Percentiles rank a stretch among this genome's conserved stretches.
These are phyloP conservation scores for Mediolabrus comicus DNA, from an alignment of 108 stramenopile genomes.

Conservation along the genomic window DNA sequence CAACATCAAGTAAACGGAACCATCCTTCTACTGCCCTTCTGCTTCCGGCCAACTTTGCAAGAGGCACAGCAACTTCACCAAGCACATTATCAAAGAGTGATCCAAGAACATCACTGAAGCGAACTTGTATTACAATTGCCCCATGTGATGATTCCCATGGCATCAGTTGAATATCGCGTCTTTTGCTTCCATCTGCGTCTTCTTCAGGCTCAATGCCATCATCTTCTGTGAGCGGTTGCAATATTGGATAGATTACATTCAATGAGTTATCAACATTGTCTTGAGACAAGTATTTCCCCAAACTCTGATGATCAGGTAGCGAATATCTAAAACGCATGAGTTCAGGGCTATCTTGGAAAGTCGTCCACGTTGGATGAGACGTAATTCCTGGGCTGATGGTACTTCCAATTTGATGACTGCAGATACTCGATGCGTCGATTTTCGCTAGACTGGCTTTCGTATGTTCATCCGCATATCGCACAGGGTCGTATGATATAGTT, in stretches of 20 bases:
- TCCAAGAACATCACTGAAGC: slow-evolving; percentile 64
- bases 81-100: slow-evolving; percentile 64
- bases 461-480: slow-evolving; percentile 47
- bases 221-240: slow-evolving; percentile 50
- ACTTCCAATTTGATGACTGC: slow-evolving; percentile 57
- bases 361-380: slow-evolving; percentile 64
- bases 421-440: slow-evolving; percentile 52
- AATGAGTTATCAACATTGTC: not conserved
- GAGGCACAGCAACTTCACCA: slow-evolving; percentile 76
- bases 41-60: slow-evolving; percentile 54
- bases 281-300: slow-evolving; percentile 15
- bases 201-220: slow-evolving; percentile 8
- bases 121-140: slow-evolving; percentile 71
- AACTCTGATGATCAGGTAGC: slow-evolving; percentile 45
- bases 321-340: slow-evolving; percentile 62
- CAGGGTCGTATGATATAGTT: slow-evolving; percentile 58
- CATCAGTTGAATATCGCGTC: slow-evolving; percentile 19
- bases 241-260: slow-evolving; percentile 56
- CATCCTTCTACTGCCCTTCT: slow-evolving; percentile 65
- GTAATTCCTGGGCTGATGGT: slow-evolving; percentile 60
- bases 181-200: not conserved
- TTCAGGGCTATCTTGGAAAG: slow-evolving; percentile 49
- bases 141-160: slow-evolving; percentile 69
- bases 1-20: slow-evolving; percentile 66
- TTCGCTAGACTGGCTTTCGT: slow-evolving; percentile 25